Evolutionary conservation across 257 asterid genomes (phyloP).

Genomic region (Anisodus tanguticus): DNA sequence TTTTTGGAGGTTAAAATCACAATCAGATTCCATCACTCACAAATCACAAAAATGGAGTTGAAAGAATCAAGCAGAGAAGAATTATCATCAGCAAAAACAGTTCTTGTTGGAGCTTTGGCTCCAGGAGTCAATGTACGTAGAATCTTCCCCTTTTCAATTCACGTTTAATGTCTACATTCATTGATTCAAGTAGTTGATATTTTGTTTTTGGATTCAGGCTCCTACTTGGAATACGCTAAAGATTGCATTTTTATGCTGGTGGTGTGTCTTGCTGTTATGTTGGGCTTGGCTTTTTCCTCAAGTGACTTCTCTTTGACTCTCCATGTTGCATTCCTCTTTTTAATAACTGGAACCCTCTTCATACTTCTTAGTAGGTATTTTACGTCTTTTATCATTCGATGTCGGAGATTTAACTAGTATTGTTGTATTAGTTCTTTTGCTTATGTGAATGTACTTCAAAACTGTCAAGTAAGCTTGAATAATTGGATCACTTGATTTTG

Average conservation of each 20-base stretch:
- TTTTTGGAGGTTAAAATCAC: not conserved
- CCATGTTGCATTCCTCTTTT: conserved; percentile 79
- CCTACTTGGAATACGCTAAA: conserved; percentile 90
- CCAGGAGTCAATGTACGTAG: not conserved
- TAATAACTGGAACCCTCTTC: conserved; percentile 70
- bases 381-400: not conserved
- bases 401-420: not conserved
- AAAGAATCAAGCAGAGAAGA: not conserved
- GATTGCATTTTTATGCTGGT: conserved; percentile 78
- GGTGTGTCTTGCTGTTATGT: conserved; percentile 70
- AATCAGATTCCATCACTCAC: not conserved
- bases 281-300: conserved; percentile 78
- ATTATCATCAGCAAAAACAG: not conserved
- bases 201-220: conserved; percentile 47
- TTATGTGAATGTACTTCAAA: no score
- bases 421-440: not conserved
- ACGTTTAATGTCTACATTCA: not conserved
- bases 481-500: no score
- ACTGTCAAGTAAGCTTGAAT: no score
- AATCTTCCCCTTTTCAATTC: not conserved
- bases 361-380: conserved; percentile 69
- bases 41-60: not conserved
- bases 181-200: not conserved
- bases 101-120: not conserved
- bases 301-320: conserved; percentile 66